Evolutionary conservation across 108 stramenopile species (phyloP).

Genomic region (Licmophora abbreviata): DNA sequence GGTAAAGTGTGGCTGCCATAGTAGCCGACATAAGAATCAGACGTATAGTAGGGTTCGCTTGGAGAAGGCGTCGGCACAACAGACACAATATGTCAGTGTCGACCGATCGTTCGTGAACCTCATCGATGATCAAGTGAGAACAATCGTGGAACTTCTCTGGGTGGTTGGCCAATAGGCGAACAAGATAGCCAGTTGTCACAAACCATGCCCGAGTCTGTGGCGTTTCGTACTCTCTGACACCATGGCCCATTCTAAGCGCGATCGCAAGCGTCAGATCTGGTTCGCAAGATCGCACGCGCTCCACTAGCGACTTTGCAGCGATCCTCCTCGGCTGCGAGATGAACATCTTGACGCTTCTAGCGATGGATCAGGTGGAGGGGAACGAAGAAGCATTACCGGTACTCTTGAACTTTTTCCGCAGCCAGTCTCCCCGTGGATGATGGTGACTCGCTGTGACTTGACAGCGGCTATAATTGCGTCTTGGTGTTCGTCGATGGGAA

Average conservation of each 20-base stretch:
- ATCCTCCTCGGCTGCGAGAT: conserved; percentile 80
- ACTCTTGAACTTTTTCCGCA: conserved; percentile 82
- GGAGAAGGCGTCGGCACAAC: conserved; percentile 68
- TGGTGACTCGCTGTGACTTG: conserved; percentile 65
- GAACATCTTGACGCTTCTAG: conserved; percentile 67
- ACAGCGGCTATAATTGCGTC: conserved; percentile 50
- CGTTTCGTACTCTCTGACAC: conserved; percentile 70
- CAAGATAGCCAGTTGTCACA: conserved; percentile 89
- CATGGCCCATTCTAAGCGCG: conserved; percentile 86
- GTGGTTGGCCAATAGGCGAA: conserved; percentile 78
- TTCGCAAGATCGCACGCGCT: conserved; percentile 71
- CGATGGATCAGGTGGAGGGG: conserved; percentile 45
- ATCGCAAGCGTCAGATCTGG: conserved; percentile 46
- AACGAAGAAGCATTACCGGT: conserved; percentile 76
- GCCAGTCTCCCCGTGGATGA: conserved; percentile 86
- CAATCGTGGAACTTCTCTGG: conserved; percentile 56
- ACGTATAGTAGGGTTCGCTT: conserved; percentile 53
- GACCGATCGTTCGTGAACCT: conserved; percentile 83
- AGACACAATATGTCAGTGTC: conserved; percentile 83
- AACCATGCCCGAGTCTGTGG: conserved; percentile 67
- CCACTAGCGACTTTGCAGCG: conserved; percentile 79
- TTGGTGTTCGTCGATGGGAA: conserved; percentile 77
- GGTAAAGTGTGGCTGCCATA: conserved; percentile 69
- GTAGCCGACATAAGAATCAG: conserved; percentile 93
- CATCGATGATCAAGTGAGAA: conserved; percentile 84